phyloP scores from a whole-genome alignment of 163 green algal genomes.

The Scenedesmus sp. region DNA sequence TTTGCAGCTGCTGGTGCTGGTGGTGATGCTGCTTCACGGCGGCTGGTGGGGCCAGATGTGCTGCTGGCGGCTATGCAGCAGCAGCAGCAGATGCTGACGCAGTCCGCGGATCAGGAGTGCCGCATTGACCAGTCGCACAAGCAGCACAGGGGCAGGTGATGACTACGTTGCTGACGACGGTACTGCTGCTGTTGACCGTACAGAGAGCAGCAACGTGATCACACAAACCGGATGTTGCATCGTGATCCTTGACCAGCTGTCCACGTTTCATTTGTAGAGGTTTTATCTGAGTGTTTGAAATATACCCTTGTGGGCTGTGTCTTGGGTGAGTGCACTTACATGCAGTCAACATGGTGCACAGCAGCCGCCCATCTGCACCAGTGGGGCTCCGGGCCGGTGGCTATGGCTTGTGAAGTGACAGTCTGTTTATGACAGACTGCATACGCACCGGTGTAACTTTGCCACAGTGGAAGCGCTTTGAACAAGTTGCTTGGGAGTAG shows the following conservation, averaged over 20 bases:
- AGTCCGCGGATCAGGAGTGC: not conserved
- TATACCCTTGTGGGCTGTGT: no score
- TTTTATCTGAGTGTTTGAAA: not conserved
- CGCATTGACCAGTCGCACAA: constrained; percentile 6
- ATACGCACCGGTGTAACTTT: no score
- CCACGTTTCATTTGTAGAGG: not conserved
- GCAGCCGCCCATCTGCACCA: no score
- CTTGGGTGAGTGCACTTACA: not conserved
- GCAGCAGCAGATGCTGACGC: not conserved
- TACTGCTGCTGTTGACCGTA: not conserved
- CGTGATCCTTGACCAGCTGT: not conserved
- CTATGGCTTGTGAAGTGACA: no score
- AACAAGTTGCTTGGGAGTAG: no score
- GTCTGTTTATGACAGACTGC: no score
- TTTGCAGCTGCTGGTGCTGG: not conserved
- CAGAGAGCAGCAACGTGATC: not conserved
- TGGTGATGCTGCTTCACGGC: not conserved
- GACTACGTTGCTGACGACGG: not conserved
- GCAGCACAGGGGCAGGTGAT: constrained; percentile 12
- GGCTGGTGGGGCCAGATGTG: not conserved
- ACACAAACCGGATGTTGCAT: no score
- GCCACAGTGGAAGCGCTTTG: no score
- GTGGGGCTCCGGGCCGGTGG: no score
- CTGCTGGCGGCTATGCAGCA: constrained; percentile 28
- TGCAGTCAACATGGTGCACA: not conserved